Evolutionary conservation across 371 early-diverging fungal species (phyloP).

Genomic region (Mucor sp.): DNA sequence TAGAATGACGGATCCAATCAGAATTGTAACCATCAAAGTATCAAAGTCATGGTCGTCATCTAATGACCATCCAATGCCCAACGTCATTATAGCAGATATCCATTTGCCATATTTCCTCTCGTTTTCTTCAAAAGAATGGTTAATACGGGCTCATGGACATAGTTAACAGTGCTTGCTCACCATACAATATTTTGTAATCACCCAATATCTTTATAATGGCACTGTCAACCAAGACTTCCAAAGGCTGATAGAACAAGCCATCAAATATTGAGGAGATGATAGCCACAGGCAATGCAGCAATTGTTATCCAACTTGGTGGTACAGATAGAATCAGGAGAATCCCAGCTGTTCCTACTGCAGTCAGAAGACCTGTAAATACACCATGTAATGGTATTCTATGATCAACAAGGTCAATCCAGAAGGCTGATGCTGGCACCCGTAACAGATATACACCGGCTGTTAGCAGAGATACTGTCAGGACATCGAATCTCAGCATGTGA

Average conservation of each 20-base stretch:
- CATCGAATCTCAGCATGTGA: constrained; percentile 34
- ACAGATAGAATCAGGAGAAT: constrained; percentile 36
- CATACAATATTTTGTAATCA: constrained; percentile 41
- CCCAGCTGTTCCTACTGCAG: constrained; percentile 37
- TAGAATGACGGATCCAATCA: constrained; percentile 37
- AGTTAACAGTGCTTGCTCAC: constrained; percentile 12
- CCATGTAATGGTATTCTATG: constrained; percentile 36
- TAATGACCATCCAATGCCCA: constrained; percentile 38
- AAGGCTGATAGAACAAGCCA: constrained; percentile 37
- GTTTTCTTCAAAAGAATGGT: constrained; percentile 6
- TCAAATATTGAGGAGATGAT: constrained; percentile 34
- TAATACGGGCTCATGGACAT: neutral
- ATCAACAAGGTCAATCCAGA: constrained; percentile 40
- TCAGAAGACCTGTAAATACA: constrained; percentile 39
- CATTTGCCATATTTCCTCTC: constrained; percentile 39
- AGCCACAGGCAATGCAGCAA: constrained; percentile 28
- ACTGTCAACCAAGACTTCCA: constrained; percentile 32
- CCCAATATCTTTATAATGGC: constrained; percentile 38
- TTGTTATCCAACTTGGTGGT: constrained; percentile 29
- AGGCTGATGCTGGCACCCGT: constrained; percentile 23
- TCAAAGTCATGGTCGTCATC: constrained; percentile 52
- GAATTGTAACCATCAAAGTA: constrained; percentile 37
- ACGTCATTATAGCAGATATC: constrained; percentile 29
- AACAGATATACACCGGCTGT: constrained; percentile 17
- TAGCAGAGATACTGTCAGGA: constrained; percentile 26